Conservation (phyloP, 169 alveolate genomes). For the Babesia ovis region DNA sequence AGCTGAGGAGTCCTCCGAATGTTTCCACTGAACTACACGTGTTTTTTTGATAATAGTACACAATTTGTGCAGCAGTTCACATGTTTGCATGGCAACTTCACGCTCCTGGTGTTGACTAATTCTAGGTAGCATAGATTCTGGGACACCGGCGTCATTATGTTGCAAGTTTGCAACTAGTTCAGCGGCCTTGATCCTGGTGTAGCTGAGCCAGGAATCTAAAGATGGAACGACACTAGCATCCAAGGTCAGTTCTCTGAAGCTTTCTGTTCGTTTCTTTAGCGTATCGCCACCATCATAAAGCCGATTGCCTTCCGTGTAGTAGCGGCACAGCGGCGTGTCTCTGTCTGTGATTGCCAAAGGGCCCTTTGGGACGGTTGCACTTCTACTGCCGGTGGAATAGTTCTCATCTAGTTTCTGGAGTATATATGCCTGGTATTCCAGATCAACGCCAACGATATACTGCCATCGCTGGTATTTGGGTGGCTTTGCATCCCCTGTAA, state of each 20-base stretch:
- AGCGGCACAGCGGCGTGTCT: neutral
- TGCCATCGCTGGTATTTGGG: slow-evolving; percentile 35
- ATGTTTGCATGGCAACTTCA: slow-evolving; percentile 15
- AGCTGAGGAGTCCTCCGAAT: neutral
- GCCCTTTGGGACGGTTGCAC: neutral
- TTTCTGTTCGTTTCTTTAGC: neutral
- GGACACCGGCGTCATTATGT: slow-evolving; percentile 3
- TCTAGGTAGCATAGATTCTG: slow-evolving; percentile 26
- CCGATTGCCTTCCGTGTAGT: neutral
- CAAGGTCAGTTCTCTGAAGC: slow-evolving; percentile 9
- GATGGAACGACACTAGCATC: slow-evolving; percentile 15
- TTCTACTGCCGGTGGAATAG: neutral
- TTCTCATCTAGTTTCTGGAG: slow-evolving; percentile 14
- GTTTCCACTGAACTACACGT: slow-evolving; percentile 15
- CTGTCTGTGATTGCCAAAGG: slow-evolving; percentile 5
- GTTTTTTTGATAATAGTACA: slow-evolving; percentile 4
- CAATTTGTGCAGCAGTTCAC: slow-evolving; percentile 25
- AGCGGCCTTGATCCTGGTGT: slow-evolving; percentile 14
- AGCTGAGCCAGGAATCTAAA: slow-evolving; percentile 26
- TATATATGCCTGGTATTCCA: slow-evolving; percentile 15
- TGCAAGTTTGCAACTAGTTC: slow-evolving; percentile 22
- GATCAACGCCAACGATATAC: slow-evolving; percentile 32
- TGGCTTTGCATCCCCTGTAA: slow-evolving; percentile 2
- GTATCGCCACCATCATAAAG: neutral
- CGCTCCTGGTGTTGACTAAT: slow-evolving; percentile 7